phyloP scores from a whole-genome alignment of 768 basidiomycete species.

The Xerocomellus chrysenteron region DNA sequence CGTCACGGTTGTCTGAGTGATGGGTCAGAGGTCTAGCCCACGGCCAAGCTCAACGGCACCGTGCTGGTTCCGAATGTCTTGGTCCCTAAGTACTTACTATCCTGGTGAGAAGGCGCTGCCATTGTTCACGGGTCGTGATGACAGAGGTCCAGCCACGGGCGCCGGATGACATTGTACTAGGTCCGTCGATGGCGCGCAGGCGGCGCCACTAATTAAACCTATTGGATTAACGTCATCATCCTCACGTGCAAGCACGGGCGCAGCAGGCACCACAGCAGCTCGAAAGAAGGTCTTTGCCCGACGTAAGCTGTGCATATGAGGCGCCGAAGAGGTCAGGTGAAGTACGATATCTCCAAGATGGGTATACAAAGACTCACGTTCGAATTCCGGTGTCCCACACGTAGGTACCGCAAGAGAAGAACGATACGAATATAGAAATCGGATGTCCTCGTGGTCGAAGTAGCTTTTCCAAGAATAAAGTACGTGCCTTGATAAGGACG shows the following conservation, averaged over 20 bases:
- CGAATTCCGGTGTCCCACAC: neutral
- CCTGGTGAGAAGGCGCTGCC: neutral
- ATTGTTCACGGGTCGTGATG: neutral
- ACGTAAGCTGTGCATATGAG: neutral
- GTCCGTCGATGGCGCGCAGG: neutral
- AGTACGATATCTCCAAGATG: neutral
- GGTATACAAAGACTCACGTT: neutral
- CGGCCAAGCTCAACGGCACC: neutral
- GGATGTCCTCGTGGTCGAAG: slow-evolving; percentile 1
- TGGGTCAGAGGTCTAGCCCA: neutral
- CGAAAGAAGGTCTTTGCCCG: neutral
- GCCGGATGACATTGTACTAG: no score
- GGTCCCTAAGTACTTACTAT: neutral
- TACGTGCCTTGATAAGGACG: neutral
- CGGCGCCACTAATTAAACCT: neutral
- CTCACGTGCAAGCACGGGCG: neutral
- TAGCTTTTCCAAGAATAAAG: neutral
- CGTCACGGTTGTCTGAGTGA: neutral
- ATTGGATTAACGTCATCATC: neutral
- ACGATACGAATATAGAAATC: neutral
- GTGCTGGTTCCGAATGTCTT: neutral
- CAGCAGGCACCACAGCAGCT: neutral
- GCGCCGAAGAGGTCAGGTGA: neutral
- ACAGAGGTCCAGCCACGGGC: no score
- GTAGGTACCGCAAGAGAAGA: neutral